phyloP scores from a whole-genome alignment of 192 early-diverging fungal species.

The Coemansia sp. region DNA sequence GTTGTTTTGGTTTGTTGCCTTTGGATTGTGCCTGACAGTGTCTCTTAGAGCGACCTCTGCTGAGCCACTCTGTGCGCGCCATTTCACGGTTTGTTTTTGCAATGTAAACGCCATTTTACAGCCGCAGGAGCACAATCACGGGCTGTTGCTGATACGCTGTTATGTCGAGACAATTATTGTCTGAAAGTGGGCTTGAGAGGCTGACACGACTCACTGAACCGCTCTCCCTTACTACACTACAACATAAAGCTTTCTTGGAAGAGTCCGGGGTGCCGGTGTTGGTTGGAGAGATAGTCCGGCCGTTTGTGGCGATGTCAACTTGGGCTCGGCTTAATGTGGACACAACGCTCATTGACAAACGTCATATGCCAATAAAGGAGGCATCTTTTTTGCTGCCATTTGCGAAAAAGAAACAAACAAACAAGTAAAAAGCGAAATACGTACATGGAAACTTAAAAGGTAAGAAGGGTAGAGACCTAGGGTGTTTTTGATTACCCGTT shows the following conservation, averaged over 20 bases:
- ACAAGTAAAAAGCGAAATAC: not conserved
- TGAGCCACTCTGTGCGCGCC: not conserved
- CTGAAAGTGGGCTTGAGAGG: not conserved
- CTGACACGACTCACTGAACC: not conserved
- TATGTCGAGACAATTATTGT: not conserved
- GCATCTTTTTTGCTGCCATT: not conserved
- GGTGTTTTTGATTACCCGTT: not conserved
- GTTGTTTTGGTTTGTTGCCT: slow-evolving; percentile 8
- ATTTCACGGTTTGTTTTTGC: slow-evolving; percentile 1
- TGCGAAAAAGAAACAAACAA: not conserved
- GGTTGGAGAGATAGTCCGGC: not conserved
- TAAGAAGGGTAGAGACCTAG: not conserved
- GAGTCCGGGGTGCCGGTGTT: not conserved
- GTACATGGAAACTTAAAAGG: slow-evolving; percentile 1
- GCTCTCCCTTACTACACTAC: not conserved
- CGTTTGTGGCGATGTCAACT: not conserved
- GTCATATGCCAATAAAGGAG: not conserved
- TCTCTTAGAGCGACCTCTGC: not conserved
- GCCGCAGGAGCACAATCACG: not conserved
- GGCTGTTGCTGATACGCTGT: not conserved
- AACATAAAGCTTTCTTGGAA: not conserved
- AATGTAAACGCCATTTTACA: not conserved
- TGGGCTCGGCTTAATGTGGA: not conserved
- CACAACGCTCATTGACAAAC: not conserved
- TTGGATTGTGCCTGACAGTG: not conserved